Evolutionary conservation across 352 stramenopile genomes (phyloP), one percentile per base, ranked within the genome.

Genomic region (Saprolegnia parasitica): DNA sequence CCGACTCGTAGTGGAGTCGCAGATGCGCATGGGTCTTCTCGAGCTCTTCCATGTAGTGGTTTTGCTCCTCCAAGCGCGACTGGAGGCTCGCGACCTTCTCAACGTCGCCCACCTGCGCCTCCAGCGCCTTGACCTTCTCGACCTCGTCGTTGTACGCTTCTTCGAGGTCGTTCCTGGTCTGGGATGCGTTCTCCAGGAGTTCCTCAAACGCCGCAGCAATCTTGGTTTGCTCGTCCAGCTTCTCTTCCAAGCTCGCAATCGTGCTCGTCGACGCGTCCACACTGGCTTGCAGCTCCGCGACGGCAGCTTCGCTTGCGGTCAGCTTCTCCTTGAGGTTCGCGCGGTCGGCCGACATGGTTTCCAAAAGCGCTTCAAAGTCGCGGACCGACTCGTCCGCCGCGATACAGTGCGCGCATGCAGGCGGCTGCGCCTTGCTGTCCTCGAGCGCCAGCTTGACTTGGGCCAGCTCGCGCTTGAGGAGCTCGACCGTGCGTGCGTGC

Each of bases 301-400:
- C 21, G 16, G 21, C 49, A 16, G 49, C 21, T 26, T 29, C 16
- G 26, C 4, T 56, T 1, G 18, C 49, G 5, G 46, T 24, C 46
- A 5, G 46, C 46, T 54, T 54, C 5, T 54, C 23, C 46, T 54
- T 54, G 46, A n/a, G 23, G 46, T 13, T 54, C 9, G 50, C 29
- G n/a, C 50, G n/a, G 13, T 58, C 50, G 10, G 5, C 16, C 13
- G 21, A n/a, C 15, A 58, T 24, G 13, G 21, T n/a, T 18, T 37
- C 20, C 50, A 58, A 58, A 5, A 58, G 26, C 16, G 50, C 11
- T 35, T 58, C 50, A 58, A 58, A 58, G 16, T 58, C 50, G 21
- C 26, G 21, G n/a, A 24, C 50, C 13, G 50, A 32, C 29, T 58
- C n/a, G 16, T 58, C 20, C 13, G 50, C 50, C 21, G 21, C 50